These are phyloP conservation scores for Kwoniella newhampshirensis DNA, from an alignment of 768 basidiomycete genomes.

Conservation along the genomic window DNA sequence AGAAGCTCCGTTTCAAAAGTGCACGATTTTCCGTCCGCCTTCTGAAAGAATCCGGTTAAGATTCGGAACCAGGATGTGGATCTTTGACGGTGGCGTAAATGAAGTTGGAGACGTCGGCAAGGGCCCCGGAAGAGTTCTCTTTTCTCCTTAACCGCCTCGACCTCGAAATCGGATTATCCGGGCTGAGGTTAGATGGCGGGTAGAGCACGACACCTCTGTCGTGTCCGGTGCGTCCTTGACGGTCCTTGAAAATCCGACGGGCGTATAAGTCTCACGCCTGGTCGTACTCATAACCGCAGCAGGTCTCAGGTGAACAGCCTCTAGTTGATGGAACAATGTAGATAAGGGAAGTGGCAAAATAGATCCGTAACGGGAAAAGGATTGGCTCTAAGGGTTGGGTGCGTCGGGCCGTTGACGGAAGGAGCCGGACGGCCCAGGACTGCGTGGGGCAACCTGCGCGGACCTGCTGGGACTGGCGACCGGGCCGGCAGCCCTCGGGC, in stretches of 20 bases:
- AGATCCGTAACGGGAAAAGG: constrained; percentile 67
- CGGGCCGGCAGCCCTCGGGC: constrained; percentile 63
- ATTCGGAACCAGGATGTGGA: constrained; percentile 70
- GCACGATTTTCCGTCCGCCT: constrained; percentile 64
- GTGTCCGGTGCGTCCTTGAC: constrained; percentile 71
- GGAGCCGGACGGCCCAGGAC: constrained; percentile 63
- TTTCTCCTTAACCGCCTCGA: constrained; percentile 72
- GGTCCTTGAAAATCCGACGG: constrained; percentile 80
- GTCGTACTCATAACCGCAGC: constrained; percentile 72
- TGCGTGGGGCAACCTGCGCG: constrained; percentile 61
- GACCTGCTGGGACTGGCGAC: constrained; percentile 56
- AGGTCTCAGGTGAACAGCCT: constrained; percentile 80
- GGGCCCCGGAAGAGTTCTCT: constrained; percentile 76
- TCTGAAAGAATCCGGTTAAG: constrained; percentile 74
- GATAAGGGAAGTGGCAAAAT: constrained; percentile 80
- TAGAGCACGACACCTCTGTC: constrained; percentile 70
- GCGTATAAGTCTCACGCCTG: constrained; percentile 68
- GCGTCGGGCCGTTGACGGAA: constrained; percentile 73
- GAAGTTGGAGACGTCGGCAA: constrained; percentile 63
- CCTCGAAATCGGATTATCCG: constrained; percentile 73
- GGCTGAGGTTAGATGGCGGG: constrained; percentile 71
- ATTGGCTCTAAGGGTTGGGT: constrained; percentile 73
- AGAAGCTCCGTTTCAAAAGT: constrained; percentile 71
- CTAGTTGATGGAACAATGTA: constrained; percentile 78
- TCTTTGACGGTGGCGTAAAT: constrained; percentile 65